These are phyloP conservation scores for Claviceps monticola DNA, from an alignment of 2,329 filamentous ascomycete genomes.

Conservation along the genomic window DNA sequence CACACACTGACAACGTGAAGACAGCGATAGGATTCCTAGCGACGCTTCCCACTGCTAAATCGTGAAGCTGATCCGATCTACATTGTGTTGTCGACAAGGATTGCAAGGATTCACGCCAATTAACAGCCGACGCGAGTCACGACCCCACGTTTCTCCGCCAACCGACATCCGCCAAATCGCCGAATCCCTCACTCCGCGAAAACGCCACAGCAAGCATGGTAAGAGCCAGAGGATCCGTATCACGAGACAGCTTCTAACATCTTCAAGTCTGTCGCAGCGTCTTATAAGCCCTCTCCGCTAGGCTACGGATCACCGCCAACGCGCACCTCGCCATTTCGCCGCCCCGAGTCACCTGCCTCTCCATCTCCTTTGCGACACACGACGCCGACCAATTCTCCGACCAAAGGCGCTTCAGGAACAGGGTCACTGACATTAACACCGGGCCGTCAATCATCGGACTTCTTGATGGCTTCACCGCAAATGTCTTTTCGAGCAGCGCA, in stretches of 20 bases:
- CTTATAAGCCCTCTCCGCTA: constrained; percentile 58
- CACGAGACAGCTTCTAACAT: constrained; percentile 15
- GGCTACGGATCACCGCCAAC: constrained; percentile 51
- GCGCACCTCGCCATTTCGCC: constrained; percentile 50
- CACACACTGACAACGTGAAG: neutral
- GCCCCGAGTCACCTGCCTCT: constrained; percentile 49
- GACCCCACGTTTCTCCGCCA: constrained; percentile 10
- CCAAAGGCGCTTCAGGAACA: constrained; percentile 24
- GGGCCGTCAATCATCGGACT: constrained; percentile 15
- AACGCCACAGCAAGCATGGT: constrained; percentile 16
- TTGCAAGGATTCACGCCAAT: neutral
- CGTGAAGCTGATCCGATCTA: neutral
- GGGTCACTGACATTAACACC: constrained; percentile 23
- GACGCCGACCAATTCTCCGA: constrained; percentile 49
- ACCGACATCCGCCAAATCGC: constrained; percentile 6
- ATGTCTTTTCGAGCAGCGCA: constrained; percentile 17
- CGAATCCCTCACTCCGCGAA: neutral
- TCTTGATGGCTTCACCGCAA: constrained; percentile 24
- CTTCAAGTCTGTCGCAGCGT: constrained; percentile 35
- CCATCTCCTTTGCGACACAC: constrained; percentile 51
- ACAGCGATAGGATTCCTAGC: neutral
- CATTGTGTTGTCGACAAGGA: neutral
- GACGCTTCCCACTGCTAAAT: neutral
- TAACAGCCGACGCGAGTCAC: constrained; percentile 2
- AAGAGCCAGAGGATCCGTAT: constrained; percentile 8